phyloP scores from a whole-genome alignment of 148 eudicot genomes.

The Polygonum aviculare region DNA sequence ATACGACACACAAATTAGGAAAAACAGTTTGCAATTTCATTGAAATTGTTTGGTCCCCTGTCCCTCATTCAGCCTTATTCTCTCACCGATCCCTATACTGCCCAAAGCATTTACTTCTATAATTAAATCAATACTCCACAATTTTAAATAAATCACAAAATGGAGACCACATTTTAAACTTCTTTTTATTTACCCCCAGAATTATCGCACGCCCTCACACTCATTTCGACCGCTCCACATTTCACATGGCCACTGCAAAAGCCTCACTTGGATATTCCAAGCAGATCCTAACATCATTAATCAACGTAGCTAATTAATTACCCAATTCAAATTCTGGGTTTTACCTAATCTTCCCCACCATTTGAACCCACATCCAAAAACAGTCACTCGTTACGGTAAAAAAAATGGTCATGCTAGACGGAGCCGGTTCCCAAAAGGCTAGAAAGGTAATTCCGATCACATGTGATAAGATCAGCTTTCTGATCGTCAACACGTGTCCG shows the following conservation, averaged over 20 bases:
- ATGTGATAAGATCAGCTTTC: constrained; percentile 24
- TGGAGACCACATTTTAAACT: neutral
- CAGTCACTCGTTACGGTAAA: no score
- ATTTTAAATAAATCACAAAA: neutral
- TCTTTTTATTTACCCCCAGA: neutral
- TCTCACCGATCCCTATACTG: constrained; percentile 1
- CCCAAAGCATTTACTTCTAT: neutral
- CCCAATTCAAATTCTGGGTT: neutral
- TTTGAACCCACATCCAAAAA: no score
- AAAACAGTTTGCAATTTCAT: neutral
- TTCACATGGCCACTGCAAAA: neutral
- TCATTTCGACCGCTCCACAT: neutral
- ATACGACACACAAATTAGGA: neutral
- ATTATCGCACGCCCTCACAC: constrained; percentile 7
- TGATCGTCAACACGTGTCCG: constrained; percentile 31
- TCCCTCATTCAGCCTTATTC: neutral
- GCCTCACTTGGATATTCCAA: neutral
- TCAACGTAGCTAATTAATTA: neutral
- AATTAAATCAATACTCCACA: neutral
- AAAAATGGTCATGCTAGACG: neutral
- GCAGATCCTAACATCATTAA: neutral
- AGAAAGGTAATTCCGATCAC: constrained; percentile 13
- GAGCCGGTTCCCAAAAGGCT: neutral
- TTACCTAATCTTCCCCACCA: no score
- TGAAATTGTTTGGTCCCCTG: neutral